phyloP scores from a whole-genome alignment of 306 rosid genomes.

The Amphicarpaea edgeworthii region DNA sequence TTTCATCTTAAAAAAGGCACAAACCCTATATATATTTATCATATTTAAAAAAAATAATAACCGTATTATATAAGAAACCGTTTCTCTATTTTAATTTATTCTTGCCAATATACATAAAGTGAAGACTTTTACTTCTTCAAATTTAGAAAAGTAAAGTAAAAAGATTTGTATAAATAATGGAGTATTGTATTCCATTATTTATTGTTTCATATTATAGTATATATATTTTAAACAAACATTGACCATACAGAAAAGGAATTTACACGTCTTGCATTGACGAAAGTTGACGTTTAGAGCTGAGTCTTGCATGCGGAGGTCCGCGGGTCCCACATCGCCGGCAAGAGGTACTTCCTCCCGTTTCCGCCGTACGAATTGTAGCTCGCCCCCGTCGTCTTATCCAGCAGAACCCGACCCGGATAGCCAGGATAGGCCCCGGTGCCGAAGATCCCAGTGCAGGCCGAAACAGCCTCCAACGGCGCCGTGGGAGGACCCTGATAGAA shows the following conservation, averaged over 20 bases:
- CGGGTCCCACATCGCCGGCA: constrained; percentile 97
- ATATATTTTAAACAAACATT: constrained; percentile 21
- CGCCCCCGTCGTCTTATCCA: constrained; percentile 66
- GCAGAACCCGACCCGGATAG: constrained; percentile 65
- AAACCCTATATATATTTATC: too few species aligned
- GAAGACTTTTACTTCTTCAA: not conserved
- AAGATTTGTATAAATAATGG: not conserved
- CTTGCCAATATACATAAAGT: too few species aligned
- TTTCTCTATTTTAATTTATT: too few species aligned
- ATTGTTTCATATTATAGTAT: too few species aligned
- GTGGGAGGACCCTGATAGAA: constrained; percentile 74
- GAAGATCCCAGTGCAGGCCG: constrained; percentile 75
- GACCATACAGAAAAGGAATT: constrained; percentile 15
- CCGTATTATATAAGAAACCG: too few species aligned
- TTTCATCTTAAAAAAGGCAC: too few species aligned
- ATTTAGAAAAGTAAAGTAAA: not conserved
- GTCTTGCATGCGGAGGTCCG: constrained; percentile 62
- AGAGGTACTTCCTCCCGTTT: constrained; percentile 64
- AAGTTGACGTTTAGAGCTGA: constrained; percentile 49
- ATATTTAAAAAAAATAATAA: too few species aligned
- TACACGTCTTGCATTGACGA: constrained; percentile 27
- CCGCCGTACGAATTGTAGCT: constrained; percentile 73
- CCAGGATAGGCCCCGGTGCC: constrained; percentile 86
- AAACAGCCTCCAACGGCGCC: constrained; percentile 85
- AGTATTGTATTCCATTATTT: not conserved